Evolutionary conservation across 306 rosid genomes (phyloP).

Genomic region (Glycine latifolia): DNA sequence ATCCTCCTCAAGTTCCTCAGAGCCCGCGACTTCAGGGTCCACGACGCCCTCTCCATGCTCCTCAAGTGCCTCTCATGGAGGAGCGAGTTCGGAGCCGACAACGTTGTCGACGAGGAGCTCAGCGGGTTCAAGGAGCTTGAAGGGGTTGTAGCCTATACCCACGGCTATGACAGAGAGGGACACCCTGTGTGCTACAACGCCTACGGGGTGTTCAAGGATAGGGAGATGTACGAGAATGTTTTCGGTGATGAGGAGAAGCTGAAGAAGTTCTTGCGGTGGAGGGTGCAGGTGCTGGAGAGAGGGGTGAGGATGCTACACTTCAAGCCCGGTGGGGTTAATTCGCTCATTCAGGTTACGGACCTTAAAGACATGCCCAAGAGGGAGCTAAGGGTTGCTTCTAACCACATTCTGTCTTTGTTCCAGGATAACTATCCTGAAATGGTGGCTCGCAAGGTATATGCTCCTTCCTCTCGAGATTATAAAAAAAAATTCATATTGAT

Average conservation of each 20-base stretch:
- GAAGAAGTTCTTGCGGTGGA: conserved; percentile 77
- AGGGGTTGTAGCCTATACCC: conserved; percentile 83
- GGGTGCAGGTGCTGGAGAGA: conserved; percentile 84
- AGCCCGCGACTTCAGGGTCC: conserved; percentile 76
- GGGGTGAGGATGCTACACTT: conserved; percentile 75
- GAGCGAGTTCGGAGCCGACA: conserved; percentile 68
- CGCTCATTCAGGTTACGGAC: conserved; percentile 85
- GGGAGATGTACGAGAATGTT: conserved; percentile 69
- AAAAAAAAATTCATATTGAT: too few relatives aligned
- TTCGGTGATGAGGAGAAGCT: conserved; percentile 90
- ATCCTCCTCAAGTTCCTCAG: conserved; percentile 78
- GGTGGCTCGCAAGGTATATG: conserved; percentile 80
- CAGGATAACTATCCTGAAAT: conserved; percentile 93
- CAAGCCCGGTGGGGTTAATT: conserved; percentile 81
- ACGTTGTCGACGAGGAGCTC: conserved; percentile 62
- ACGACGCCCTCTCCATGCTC: conserved; percentile 68
- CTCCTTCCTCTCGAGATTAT: too few relatives aligned
- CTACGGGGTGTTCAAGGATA: conserved; percentile 76
- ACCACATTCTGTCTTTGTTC: conserved; percentile 82
- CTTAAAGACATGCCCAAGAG: conserved; percentile 94
- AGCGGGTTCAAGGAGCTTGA: conserved; percentile 86
- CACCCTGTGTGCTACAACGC: conserved; percentile 93
- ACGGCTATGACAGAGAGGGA: conserved; percentile 70
- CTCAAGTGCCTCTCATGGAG: conserved; percentile 76
- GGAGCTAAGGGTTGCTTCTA: conserved; percentile 84